A percentile compares a stretch with the other conserved stretches of the same genome.
Evolutionary conservation across 257 asterid species (phyloP).

Genomic region (Cordia subcordata): DNA sequence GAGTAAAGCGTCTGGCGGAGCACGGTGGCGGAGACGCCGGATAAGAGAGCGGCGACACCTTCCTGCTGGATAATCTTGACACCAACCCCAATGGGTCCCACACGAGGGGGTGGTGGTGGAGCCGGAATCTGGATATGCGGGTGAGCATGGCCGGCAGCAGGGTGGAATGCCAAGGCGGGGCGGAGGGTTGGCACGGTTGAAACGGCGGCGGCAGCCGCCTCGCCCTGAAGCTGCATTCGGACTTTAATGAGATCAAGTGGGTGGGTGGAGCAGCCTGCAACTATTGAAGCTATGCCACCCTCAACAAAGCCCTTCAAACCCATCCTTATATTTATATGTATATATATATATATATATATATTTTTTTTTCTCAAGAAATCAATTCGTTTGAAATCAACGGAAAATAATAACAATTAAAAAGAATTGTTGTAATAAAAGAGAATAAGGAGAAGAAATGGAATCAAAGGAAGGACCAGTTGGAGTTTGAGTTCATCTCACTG

Average conservation of each 20-base stretch:
- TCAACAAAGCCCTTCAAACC: constrained; percentile 85
- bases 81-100: constrained; percentile 64
- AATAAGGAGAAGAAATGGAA: background rate
- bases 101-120: constrained; percentile 40
- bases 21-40: constrained; percentile 94
- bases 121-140: constrained; percentile 27
- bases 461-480: constrained; percentile 42
- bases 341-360: background rate
- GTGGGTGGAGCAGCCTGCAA: constrained; percentile 87
- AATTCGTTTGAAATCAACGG: background rate
- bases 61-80: constrained; percentile 64
- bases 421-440: no score
- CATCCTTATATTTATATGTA: constrained; percentile 22
- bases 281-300: constrained; percentile 86
- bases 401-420: background rate
- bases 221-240: constrained; percentile 88
- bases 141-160: constrained; percentile 13
- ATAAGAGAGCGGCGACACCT: constrained; percentile 61
- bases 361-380: background rate
- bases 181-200: constrained; percentile 35
- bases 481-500: constrained; percentile 77
- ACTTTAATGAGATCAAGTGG: constrained; percentile 82
- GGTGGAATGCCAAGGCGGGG: constrained; percentile 56
- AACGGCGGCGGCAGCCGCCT: constrained; percentile 22
- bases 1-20: constrained; percentile 90